Percentiles rank a stretch among this genome's conserved stretches.
Evolutionary conservation across 352 stramenopile genomes (phyloP).

Genomic region (Plasmopara muralis): DNA sequence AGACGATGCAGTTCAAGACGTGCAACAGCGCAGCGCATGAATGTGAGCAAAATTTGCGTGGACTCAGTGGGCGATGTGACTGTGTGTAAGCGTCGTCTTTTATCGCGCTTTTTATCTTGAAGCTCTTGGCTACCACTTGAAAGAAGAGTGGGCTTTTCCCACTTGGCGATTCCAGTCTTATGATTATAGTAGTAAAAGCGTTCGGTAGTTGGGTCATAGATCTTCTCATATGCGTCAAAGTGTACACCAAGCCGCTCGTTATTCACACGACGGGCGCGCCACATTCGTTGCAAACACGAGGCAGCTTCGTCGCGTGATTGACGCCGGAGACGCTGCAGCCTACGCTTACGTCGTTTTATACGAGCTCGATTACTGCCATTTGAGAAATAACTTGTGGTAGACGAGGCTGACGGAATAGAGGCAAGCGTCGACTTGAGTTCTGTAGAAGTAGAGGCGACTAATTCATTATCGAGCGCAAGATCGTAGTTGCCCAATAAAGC

Average conservation of each 20-base stretch:
- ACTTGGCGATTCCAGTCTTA: conserved; percentile 55
- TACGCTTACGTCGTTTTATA: conserved; percentile 55
- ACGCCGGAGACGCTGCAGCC: conserved; percentile 49
- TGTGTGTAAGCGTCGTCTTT: conserved; percentile 32
- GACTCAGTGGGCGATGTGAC: conserved; percentile 44
- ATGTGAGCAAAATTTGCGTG: conserved; percentile 31
- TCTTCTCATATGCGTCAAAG: conserved; percentile 60
- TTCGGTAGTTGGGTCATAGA: conserved; percentile 53
- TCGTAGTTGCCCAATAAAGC: conserved; percentile 45
- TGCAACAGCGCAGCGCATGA: conserved; percentile 37
- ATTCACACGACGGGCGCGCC: conserved; percentile 34
- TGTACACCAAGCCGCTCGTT: conserved; percentile 34
- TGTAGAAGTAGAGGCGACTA: conserved; percentile 7
- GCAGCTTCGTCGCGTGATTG: conserved; percentile 51
- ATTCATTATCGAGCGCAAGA: conserved; percentile 31
- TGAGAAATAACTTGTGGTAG: conserved; percentile 7
- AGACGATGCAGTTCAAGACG: conserved; percentile 39
- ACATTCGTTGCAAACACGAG: conserved; percentile 44
- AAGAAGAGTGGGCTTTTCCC: conserved; percentile 51
- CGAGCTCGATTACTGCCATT: conserved; percentile 48
- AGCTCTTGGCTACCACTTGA: conserved; percentile 29
- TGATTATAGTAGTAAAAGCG: conserved; percentile 80
- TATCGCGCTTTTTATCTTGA: conserved; percentile 33
- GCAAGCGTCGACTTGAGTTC: conserved; percentile 12
- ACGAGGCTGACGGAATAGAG: conserved; percentile 5